These are phyloP conservation scores for Ophiosphaerella korrae DNA, from an alignment of 2,329 filamentous ascomycete genomes.

Conservation along the genomic window DNA sequence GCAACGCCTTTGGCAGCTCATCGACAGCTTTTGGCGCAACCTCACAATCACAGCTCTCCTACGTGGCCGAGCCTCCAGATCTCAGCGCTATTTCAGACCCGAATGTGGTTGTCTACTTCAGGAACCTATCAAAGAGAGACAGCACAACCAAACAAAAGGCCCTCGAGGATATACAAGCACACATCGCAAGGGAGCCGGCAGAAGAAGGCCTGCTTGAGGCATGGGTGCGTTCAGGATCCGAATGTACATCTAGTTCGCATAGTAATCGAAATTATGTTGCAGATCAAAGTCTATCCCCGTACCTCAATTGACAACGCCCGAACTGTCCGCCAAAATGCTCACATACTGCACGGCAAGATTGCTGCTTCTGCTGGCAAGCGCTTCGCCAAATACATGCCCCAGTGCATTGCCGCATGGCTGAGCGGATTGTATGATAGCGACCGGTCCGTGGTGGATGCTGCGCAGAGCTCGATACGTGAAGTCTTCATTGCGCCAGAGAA, in stretches of 20 bases:
- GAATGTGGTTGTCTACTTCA: slow-evolving; percentile 85
- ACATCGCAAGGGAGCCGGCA: slow-evolving; percentile 66
- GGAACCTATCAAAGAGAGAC: slow-evolving; percentile 91
- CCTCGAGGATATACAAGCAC: slow-evolving; percentile 78
- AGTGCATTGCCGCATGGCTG: slow-evolving; percentile 86
- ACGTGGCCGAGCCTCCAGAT: slow-evolving; percentile 84
- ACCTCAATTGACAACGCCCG: slow-evolving; percentile 88
- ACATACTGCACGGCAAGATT: slow-evolving; percentile 71
- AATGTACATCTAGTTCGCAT: slow-evolving; percentile 43
- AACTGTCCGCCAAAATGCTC: slow-evolving; percentile 84
- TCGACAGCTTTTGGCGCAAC: slow-evolving; percentile 52
- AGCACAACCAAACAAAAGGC: slow-evolving; percentile 89
- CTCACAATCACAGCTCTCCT: slow-evolving; percentile 71
- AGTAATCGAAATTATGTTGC: slow-evolving; percentile 42
- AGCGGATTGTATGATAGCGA: slow-evolving; percentile 88
- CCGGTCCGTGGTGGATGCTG: slow-evolving; percentile 74
- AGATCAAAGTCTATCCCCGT: slow-evolving; percentile 86
- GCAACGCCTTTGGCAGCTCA: slow-evolving; percentile 46
- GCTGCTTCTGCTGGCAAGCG: slow-evolving; percentile 71
- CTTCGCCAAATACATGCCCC: slow-evolving; percentile 78
- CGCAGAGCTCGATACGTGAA: slow-evolving; percentile 73
- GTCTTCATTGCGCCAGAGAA: slow-evolving; percentile 85
- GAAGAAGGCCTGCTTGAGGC: slow-evolving; percentile 85
- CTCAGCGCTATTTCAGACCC: slow-evolving; percentile 77
- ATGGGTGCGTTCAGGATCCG: slow-evolving; percentile 68